phyloP scores from a whole-genome alignment of 2,329 filamentous ascomycete genomes.

The Colletotrichum spinosum region DNA sequence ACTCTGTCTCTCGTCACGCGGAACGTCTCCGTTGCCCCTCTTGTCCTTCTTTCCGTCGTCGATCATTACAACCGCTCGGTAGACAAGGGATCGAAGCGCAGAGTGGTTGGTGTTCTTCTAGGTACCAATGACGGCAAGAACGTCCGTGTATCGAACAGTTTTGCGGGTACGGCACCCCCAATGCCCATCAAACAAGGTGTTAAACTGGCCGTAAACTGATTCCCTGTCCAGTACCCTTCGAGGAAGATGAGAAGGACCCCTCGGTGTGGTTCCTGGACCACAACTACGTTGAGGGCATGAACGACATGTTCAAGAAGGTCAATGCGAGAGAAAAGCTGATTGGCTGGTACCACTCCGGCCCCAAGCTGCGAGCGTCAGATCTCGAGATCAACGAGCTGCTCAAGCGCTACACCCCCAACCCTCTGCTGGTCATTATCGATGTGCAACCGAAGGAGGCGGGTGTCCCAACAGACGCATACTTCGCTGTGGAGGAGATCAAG shows the following conservation, averaged over 20 bases:
- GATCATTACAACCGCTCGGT: conserved; percentile 97
- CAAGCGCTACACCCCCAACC: conserved; percentile 98
- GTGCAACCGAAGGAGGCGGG: conserved; percentile 98
- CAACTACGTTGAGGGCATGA: conserved; percentile 99
- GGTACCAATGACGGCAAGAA: conserved; percentile 97
- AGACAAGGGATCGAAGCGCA: conserved; percentile 84
- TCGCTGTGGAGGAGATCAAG: conserved; percentile 99
- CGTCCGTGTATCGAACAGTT: conserved; percentile 98
- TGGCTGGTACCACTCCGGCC: conserved; percentile 99
- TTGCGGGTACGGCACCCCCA: conserved; percentile 76
- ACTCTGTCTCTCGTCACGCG: conserved; percentile 93
- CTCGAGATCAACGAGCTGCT: conserved; percentile 99
- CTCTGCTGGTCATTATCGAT: conserved; percentile 96
- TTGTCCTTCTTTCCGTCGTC: conserved; percentile 96
- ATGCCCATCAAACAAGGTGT: conserved; percentile 7
- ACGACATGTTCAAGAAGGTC: conserved; percentile 99
- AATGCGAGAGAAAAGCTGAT: conserved; percentile 99
- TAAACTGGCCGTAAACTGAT: conserved; percentile 33
- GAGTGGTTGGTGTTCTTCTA: conserved; percentile 93
- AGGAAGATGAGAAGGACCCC: conserved; percentile 98
- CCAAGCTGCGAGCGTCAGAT: conserved; percentile 95
- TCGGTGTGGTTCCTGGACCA: conserved; percentile 99
- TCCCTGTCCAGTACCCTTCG: conserved; percentile 82
- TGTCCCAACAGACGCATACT: conserved; percentile 98
- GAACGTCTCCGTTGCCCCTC: conserved; percentile 95